Evolutionary conservation across 257 asterid species (phyloP).

Genomic region (Perilla frutescens): DNA sequence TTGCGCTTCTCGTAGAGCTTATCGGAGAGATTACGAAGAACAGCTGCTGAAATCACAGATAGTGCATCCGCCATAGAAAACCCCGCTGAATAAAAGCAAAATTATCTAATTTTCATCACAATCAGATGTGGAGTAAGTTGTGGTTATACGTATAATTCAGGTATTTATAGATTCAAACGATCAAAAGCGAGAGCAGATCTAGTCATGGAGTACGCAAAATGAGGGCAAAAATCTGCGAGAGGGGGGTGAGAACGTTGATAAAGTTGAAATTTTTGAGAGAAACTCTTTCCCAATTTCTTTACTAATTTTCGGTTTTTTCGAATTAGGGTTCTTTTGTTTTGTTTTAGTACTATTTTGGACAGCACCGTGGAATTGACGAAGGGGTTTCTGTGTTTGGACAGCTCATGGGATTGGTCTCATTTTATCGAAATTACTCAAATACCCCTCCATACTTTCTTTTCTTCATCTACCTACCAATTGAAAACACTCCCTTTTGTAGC

Average conservation of each 20-base stretch:
- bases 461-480: background rate
- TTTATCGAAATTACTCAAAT: background rate
- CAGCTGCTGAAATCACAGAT: conserved; percentile 81
- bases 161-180: conserved; percentile 30
- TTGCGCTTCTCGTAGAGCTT: conserved; percentile 97
- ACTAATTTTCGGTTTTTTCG: conserved; percentile 23
- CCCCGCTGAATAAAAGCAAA: conserved; percentile 40
- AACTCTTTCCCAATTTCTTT: conserved; percentile 17
- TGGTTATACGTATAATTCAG: conserved; percentile 14
- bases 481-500: background rate
- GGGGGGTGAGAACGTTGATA: conserved; percentile 27
- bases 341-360: conserved; percentile 28
- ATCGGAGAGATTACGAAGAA: conserved; percentile 92
- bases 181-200: conserved; percentile 49
- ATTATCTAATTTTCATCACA: conserved; percentile 37
- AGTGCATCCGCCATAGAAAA: conserved; percentile 82
- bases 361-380: conserved; percentile 30
- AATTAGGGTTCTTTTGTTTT: conserved; percentile 47
- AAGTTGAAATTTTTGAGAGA: conserved; percentile 41
- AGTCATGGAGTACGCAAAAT: conserved; percentile 34
- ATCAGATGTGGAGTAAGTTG: conserved; percentile 36
- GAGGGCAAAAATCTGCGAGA: conserved; percentile 33
- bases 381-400: conserved; percentile 37
- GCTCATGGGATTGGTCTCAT: conserved; percentile 13
- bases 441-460: background rate